Percentiles rank a stretch among this genome's conserved stretches.
Conservation (phyloP, 2,329 filamentous ascomycete genomes). For the Rhynchosporium agropyri region DNA sequence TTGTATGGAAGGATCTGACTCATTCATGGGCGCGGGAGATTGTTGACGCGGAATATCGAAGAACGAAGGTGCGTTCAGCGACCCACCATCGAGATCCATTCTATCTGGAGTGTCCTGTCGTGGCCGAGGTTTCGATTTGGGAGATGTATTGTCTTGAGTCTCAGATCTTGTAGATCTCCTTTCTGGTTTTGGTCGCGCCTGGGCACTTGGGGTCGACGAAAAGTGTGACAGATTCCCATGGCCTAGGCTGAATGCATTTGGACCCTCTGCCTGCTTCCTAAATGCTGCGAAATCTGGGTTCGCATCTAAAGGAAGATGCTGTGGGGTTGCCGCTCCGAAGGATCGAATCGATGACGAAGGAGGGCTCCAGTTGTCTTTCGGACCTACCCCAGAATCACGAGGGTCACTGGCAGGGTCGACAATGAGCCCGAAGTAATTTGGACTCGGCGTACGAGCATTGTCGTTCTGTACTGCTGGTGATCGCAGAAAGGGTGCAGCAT, state of each 20-base stretch:
- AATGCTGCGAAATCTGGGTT: slow-evolving; percentile 86
- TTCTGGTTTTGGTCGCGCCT: slow-evolving; percentile 32
- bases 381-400: slow-evolving; percentile 64
- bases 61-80: slow-evolving; percentile 39
- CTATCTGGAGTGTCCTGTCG: slow-evolving; percentile 27
- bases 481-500: slow-evolving; percentile 28
- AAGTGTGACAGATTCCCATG: slow-evolving; percentile 50
- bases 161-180: slow-evolving; percentile 32
- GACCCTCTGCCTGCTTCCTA: slow-evolving; percentile 69
- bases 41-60: slow-evolving; percentile 50
- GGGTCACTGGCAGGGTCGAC: slow-evolving; percentile 63
- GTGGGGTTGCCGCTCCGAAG: slow-evolving; percentile 68
- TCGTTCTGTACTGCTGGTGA: slow-evolving; percentile 34
- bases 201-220: slow-evolving; percentile 41
- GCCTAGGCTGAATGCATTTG: slow-evolving; percentile 54
- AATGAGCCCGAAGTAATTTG: slow-evolving; percentile 84
- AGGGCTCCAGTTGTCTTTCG: slow-evolving; percentile 73
- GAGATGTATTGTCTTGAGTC: slow-evolving; percentile 32
- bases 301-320: slow-evolving; percentile 70
- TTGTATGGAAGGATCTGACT: slow-evolving; percentile 32
- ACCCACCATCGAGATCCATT: slow-evolving; percentile 48
- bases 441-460: slow-evolving; percentile 58
- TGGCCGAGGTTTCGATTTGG: slow-evolving; percentile 29
- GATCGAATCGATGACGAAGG: slow-evolving; percentile 71
- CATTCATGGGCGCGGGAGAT: slow-evolving; percentile 49